Base-by-base conservation (phyloP, 352 stramenopile genomes). In the Globisporangium paroecandrum region DNA sequence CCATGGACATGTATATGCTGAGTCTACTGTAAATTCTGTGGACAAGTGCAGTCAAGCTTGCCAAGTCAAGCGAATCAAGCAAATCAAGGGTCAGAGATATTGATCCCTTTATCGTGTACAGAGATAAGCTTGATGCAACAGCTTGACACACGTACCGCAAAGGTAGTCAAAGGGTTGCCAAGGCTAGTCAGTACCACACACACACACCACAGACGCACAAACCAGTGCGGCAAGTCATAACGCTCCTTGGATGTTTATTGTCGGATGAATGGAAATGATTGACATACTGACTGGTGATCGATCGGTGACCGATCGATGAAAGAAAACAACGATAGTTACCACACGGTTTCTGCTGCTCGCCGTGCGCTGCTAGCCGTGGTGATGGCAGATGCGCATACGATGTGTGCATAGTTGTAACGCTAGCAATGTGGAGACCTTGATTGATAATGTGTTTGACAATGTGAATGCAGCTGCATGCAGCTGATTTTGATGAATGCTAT, bases 121-220 rank as follows among this genome's bases (percentile, higher is more conserved):
- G 25, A 32, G 27, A 32, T 29, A 29, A 36, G 7, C 32, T 36
- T 36, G 32, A 36, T 9, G 32, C 27, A 58, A 58, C 7, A 32
- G 53, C 15, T 59, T 59, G 54, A 59, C 7, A 12, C 27, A 18
- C 54, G 27, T 41, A 59, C 41, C 54, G 54, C 54, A 59, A 38
- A 25, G 24, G 20, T 57, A n/a, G 22, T 22, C 13, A 58, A 8
- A 32, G 27, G 27, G 27, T 32, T 32, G 27, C 27, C 27, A 32
- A 32, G 27, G 27, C 38, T 41, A 46, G 25, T 34, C 15, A 34
- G 18, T 34, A 41, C 5, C 13, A 18, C 32, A n/a, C 10, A 25
- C 25, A 24, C 5, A 20, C 7, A 29, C 8, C 24, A 43, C 36
- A 43, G 27, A 43, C 10, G 10, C 36, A 43, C 9, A 13, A 58